Conservation (phyloP, 371 early-diverging fungal species). For the Saksenaea vasiformis region DNA sequence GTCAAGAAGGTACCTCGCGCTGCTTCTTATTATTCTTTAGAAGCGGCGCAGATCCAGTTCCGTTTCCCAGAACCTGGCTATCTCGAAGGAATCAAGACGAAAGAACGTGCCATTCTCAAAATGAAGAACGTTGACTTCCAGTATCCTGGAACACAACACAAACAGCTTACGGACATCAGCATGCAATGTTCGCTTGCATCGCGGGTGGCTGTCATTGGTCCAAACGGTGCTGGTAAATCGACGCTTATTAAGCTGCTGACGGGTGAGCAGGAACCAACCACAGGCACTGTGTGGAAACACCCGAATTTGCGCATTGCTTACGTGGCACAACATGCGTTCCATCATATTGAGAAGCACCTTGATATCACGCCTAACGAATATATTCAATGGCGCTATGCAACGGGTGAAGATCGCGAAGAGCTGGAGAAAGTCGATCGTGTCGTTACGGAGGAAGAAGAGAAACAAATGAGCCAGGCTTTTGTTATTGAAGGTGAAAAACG, state of each 20-base stretch:
- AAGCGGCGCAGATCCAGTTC: slow-evolving; percentile 56
- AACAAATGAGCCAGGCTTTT: slow-evolving; percentile 60
- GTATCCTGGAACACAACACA: slow-evolving; percentile 61
- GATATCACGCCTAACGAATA: slow-evolving; percentile 68
- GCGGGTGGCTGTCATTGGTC: slow-evolving; percentile 70
- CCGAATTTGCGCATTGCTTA: slow-evolving; percentile 71
- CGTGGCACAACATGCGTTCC: slow-evolving; percentile 81
- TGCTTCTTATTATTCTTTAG: slow-evolving; percentile 69
- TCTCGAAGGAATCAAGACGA: slow-evolving; percentile 73
- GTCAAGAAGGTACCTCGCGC: slow-evolving; percentile 77
- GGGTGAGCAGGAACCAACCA: slow-evolving; percentile 51
- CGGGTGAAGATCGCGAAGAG: slow-evolving; percentile 67
- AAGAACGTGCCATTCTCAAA: slow-evolving; percentile 65
- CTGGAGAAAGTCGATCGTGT: slow-evolving; percentile 62
- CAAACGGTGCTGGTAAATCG: slow-evolving; percentile 70
- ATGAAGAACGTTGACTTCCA: slow-evolving; percentile 63
- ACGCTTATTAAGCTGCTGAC: slow-evolving; percentile 83
- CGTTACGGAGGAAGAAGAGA: slow-evolving; percentile 62
- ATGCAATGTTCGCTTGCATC: slow-evolving; percentile 68
- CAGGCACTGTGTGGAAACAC: slow-evolving; percentile 49
- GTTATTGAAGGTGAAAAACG: slow-evolving; percentile 64
- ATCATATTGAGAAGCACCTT: slow-evolving; percentile 71
- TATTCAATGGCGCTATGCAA: slow-evolving; percentile 70
- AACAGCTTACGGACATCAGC: slow-evolving; percentile 52
- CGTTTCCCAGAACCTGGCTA: slow-evolving; percentile 69